phyloP scores from a whole-genome alignment of 805 yeast species.

The Lachancea meyersii region DNA sequence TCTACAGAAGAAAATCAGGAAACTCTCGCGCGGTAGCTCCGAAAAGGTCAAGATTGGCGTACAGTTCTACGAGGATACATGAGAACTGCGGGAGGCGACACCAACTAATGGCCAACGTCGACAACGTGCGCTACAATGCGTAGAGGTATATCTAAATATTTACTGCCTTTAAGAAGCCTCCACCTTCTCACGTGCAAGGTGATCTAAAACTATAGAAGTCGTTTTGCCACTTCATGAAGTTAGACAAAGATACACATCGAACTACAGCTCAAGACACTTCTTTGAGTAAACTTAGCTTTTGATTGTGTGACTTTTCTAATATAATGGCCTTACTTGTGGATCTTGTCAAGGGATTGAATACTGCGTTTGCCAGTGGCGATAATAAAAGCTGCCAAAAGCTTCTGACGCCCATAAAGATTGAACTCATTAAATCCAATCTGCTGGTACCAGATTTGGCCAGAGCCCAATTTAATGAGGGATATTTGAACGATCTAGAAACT shows the following conservation, averaged over 20 bases:
- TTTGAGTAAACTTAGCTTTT: background rate
- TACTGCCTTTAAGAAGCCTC: background rate
- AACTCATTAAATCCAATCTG: constrained; percentile 68
- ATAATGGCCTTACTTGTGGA: constrained; percentile 51
- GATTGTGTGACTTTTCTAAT: background rate
- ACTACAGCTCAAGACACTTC: no score
- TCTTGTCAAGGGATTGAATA: constrained; percentile 62
- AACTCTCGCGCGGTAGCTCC: constrained; percentile 44
- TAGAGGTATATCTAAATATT: background rate
- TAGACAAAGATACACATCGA: no score
- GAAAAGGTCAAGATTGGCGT: constrained; percentile 50
- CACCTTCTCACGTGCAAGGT: background rate
- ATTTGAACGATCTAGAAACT: constrained; percentile 61
- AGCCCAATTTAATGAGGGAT: constrained; percentile 33
- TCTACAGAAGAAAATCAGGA: constrained; percentile 54
- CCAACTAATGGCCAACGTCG: background rate
- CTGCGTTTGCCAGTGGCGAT: constrained; percentile 54
- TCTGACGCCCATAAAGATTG: constrained; percentile 69
- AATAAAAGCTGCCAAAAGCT: constrained; percentile 55
- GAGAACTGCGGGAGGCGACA: background rate
- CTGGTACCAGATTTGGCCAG: constrained; percentile 55
- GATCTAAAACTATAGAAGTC: background rate
- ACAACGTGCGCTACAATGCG: no score
- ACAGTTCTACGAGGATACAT: constrained; percentile 30
- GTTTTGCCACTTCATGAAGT: constrained; percentile 1